Evolutionary conservation across 257 asterid genomes (phyloP), one percentile per base, ranked within the genome.

Genomic region (Solanum pinnatisectum): DNA sequence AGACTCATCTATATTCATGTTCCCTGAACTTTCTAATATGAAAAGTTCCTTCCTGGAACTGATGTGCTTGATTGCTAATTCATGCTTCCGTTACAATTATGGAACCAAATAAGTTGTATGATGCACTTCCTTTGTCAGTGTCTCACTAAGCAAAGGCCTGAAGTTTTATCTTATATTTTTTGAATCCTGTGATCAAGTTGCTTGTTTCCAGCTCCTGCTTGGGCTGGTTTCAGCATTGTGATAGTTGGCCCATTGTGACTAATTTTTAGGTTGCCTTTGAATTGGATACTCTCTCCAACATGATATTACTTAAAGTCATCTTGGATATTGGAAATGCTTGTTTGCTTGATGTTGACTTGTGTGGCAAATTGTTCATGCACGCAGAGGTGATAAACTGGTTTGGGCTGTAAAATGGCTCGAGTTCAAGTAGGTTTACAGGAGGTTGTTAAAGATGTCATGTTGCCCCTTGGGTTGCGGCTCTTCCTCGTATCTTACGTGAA

Each of bases 171-270:
- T 36, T 35, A 18, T 72, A 35, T 20, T 18, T 35, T 73, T 10
- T 73, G 9, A 20, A 83, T 52, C 30, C 4, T 36, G n/a, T 52
- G 86, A 63, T 12, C 56, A 13, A 39, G 87, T 65, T 32, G 8
- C 79, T 84, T 84, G 87, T 32, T 91, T 83, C 46, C 93, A 96
- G 99, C 95, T 87, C 96, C 99, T 46, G 86, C 96, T 44, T 73
- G 25, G 15, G 81, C 15, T 35, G 16, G 30, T 35, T 40, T 36
- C 30, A 10, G 35, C 30, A 36, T 36, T 73, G 82, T 73, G 82
- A 40, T 25, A 42, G 39, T 44, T 78, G 65, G 39, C 14, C 14
- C 65, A 78, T 78, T 39, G 30, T 42, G 84, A 25, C 65, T 8
- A 42, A 4, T 12, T 6, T 42, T 42, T 42, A 42, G 39, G 39